A percentile compares a stretch with the other conserved stretches of the same genome.
Conservation (phyloP, 1,284 basidiomycete genomes). For the Ceratobasidium sp. region DNA sequence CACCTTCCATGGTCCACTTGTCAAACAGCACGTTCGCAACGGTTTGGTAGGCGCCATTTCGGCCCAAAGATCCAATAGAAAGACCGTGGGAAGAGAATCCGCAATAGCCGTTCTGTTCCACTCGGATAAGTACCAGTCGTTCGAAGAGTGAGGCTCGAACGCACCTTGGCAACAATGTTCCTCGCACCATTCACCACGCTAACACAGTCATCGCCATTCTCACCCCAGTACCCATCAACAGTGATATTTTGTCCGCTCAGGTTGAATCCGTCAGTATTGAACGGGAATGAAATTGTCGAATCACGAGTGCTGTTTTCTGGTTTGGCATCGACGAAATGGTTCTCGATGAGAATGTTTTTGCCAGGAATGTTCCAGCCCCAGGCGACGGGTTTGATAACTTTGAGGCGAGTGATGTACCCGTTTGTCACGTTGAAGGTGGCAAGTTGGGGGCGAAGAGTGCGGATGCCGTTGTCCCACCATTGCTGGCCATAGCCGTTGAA, state of each 20-base stretch:
- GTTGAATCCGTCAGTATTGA: conserved; percentile 57
- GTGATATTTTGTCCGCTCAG: conserved; percentile 55
- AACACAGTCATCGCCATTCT: conserved; percentile 60
- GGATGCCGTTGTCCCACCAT: conserved; percentile 58
- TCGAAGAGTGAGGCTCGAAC: neutral
- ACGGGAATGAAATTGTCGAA: conserved; percentile 53
- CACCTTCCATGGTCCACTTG: conserved; percentile 58
- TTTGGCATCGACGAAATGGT: conserved; percentile 57
- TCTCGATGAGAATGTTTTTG: conserved; percentile 54
- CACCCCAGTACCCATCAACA: conserved; percentile 57
- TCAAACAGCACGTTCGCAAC: conserved; percentile 55
- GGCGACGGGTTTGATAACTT: conserved; percentile 59
- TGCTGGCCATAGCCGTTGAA: conserved; percentile 58
- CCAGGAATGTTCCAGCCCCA: conserved; percentile 60
- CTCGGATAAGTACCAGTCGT: neutral
- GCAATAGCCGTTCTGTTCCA: conserved; percentile 52
- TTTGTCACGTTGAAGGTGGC: conserved; percentile 58
- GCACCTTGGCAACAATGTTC: conserved; percentile 53
- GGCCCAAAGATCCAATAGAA: conserved; percentile 58
- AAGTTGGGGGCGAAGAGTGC: conserved; percentile 56
- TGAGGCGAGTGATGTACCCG: conserved; percentile 53
- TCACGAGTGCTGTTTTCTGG: conserved; percentile 54
- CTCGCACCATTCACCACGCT: conserved; percentile 57
- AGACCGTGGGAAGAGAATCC: conserved; percentile 59
- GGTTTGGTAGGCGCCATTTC: conserved; percentile 52